Conservation (phyloP, 2,329 filamentous ascomycete species). For the Zymoseptoria pseudotritici region DNA sequence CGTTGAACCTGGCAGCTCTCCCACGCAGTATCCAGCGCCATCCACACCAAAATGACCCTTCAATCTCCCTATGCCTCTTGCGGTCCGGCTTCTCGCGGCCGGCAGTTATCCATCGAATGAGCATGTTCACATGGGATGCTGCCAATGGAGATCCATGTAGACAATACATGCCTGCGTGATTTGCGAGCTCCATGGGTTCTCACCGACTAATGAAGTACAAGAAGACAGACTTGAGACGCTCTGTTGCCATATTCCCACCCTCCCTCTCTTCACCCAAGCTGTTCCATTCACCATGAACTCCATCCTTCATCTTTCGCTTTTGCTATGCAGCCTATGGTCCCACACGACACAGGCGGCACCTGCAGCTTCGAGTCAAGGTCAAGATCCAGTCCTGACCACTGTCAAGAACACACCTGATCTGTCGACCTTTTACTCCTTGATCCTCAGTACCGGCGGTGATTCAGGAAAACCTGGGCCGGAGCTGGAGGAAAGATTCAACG, state of each 20-base stretch:
- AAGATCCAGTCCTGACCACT: conserved; percentile 7
- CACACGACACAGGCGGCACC: not conserved
- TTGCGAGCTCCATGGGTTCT: no score
- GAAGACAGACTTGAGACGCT: not conserved
- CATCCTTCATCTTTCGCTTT: not conserved
- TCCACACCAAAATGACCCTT: not conserved
- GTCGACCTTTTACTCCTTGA: conserved; percentile 6
- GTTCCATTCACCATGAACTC: not conserved
- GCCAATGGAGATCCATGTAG: no score
- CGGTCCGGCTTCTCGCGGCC: no score
- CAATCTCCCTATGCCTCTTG: no score
- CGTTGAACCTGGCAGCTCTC: not conserved
- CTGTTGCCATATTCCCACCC: not conserved
- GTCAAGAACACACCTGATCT: conserved; percentile 5
- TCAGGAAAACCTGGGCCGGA: conserved; percentile 9
- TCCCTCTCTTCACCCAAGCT: no score
- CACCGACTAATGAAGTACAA: not conserved
- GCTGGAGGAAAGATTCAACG: conserved; percentile 15
- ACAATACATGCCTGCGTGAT: no score
- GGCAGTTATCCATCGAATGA: no score
- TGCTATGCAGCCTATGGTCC: not conserved
- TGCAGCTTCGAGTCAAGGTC: not conserved
- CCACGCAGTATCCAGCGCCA: not conserved
- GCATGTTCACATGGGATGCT: no score
- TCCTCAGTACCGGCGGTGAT: conserved; percentile 8